phyloP scores from a whole-genome alignment of 2,329 filamentous ascomycete genomes.

The Exophiala sideris region DNA sequence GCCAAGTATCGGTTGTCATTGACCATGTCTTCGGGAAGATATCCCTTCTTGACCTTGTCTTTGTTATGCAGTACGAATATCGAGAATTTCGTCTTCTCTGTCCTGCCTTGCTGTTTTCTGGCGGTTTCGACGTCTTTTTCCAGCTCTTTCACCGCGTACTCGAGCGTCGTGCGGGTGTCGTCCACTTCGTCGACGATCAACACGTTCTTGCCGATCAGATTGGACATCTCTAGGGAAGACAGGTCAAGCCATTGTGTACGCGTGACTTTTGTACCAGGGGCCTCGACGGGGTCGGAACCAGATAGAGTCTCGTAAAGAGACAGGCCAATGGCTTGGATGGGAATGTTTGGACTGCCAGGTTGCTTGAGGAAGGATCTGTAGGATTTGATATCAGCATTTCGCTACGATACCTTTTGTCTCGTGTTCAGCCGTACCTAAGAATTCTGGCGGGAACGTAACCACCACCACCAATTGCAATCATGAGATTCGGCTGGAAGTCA shows the following conservation, averaged over 20 bases:
- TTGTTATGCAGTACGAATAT: constrained; percentile 99
- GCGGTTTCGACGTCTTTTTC: constrained; percentile 90
- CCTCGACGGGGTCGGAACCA: constrained; percentile 64
- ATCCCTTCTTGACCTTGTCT: constrained; percentile 92
- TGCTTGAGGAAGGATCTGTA: constrained; percentile 83
- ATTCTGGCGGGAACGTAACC: constrained; percentile 97
- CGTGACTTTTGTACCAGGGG: constrained; percentile 87
- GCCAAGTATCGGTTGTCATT: constrained; percentile 69
- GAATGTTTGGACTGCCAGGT: constrained; percentile 84
- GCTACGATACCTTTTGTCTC: background rate
- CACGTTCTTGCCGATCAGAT: constrained; percentile 85
- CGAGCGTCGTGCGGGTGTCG: constrained; percentile 88
- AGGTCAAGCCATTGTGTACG: constrained; percentile 98
- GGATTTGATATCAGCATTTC: background rate
- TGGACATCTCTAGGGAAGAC: constrained; percentile 78
- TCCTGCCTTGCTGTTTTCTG: constrained; percentile 66
- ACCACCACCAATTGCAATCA: constrained; percentile 97
- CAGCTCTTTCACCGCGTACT: constrained; percentile 89
- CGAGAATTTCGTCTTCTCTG: constrained; percentile 76
- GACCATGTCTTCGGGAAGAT: constrained; percentile 74
- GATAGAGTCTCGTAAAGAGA: constrained; percentile 88
- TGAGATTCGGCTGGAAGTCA: constrained; percentile 87
- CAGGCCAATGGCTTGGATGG: constrained; percentile 97
- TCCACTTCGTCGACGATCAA: constrained; percentile 95
- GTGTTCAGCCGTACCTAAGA: constrained; percentile 58